phyloP scores from a whole-genome alignment of 2,329 filamentous ascomycete species.

The Colletotrichum tamarilloi region DNA sequence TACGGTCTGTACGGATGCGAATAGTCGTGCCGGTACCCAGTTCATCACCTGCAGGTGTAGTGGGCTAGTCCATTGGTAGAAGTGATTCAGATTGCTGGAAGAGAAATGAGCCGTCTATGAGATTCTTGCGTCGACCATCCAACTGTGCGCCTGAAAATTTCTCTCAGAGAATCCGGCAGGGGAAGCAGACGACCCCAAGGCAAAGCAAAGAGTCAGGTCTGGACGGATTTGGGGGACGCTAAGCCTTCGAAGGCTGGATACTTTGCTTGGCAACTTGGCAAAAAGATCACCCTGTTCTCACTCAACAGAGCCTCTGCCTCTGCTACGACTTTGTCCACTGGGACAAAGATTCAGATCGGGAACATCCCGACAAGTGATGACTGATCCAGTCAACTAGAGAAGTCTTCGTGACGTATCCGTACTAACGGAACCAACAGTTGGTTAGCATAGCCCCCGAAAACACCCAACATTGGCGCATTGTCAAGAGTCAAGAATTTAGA shows the following conservation, averaged over 20 bases:
- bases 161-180: too few relatives aligned
- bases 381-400: not conserved
- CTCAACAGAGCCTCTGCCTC: not conserved
- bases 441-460: slow-evolving; percentile 3
- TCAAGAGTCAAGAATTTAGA: not conserved
- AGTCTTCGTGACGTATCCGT: not conserved
- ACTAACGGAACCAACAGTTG: not conserved
- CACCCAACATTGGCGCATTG: not conserved
- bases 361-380: not conserved
- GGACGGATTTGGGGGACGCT: too few relatives aligned
- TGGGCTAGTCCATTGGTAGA: not conserved
- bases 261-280: not conserved
- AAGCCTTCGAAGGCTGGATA: too few relatives aligned
- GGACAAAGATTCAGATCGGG: not conserved
- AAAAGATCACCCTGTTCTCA: not conserved
- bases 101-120: too few relatives aligned
- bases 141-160: too few relatives aligned
- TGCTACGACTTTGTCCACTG: not conserved
- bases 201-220: too few relatives aligned
- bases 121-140: too few relatives aligned
- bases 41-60: too few relatives aligned
- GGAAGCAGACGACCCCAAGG: too few relatives aligned
- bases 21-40: too few relatives aligned
- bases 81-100: too few relatives aligned
- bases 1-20: too few relatives aligned